Evolutionary conservation across 2,329 filamentous ascomycete species (phyloP).

Genomic region (Calonectria henricotiae): DNA sequence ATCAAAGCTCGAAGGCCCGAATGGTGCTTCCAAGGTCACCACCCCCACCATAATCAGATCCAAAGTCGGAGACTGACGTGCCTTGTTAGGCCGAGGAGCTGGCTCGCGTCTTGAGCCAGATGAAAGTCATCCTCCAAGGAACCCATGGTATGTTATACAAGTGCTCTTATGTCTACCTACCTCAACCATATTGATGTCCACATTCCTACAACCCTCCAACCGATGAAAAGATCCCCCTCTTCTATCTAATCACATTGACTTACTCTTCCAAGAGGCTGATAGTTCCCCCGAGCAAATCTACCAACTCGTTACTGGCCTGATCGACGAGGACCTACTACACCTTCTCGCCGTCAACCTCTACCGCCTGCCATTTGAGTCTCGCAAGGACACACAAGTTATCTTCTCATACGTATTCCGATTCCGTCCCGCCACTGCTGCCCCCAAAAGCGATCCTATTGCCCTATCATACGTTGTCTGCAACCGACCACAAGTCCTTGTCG

Average conservation of each 20-base stretch:
- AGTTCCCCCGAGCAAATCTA: slow-evolving; percentile 90
- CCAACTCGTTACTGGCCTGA: slow-evolving; percentile 86
- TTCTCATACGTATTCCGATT: slow-evolving; percentile 97
- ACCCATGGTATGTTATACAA: slow-evolving; percentile 80
- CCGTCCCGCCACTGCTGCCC: slow-evolving; percentile 78
- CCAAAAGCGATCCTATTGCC: slow-evolving; percentile 84
- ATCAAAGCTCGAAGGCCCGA: slow-evolving; percentile 67
- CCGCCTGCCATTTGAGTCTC: slow-evolving; percentile 92
- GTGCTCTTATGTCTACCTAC: not conserved
- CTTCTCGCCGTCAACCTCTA: slow-evolving; percentile 87
- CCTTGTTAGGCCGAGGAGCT: slow-evolving; percentile 83
- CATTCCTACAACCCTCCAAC: not conserved
- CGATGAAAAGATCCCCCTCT: slow-evolving; percentile 3
- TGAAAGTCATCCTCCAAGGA: slow-evolving; percentile 94
- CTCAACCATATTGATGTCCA: not conserved
- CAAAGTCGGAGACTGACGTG: slow-evolving; percentile 22
- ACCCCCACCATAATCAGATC: slow-evolving; percentile 17
- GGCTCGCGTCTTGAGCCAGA: slow-evolving; percentile 87
- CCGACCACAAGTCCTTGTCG: slow-evolving; percentile 88
- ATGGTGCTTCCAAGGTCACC: slow-evolving; percentile 65
- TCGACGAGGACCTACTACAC: slow-evolving; percentile 91
- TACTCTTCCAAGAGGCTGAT: slow-evolving; percentile 78
- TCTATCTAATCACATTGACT: slow-evolving; percentile 31
- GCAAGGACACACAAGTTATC: slow-evolving; percentile 96
- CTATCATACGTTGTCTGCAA: slow-evolving; percentile 91